Base-by-base conservation (phyloP, 2,329 filamentous ascomycete species). In the Leptographium lundbergii region DNA sequence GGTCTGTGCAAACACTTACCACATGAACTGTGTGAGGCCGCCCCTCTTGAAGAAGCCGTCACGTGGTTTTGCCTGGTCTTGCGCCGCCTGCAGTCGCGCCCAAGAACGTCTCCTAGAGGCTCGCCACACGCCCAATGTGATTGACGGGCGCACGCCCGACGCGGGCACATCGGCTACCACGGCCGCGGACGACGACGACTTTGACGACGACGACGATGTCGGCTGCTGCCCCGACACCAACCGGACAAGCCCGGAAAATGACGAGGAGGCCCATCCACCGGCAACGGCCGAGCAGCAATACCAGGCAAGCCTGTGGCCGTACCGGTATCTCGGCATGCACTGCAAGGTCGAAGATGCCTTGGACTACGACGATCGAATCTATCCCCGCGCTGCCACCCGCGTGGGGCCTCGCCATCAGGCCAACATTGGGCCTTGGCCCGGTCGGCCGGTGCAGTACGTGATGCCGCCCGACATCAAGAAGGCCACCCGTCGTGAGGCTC, bases 361-460 rank as follows among this genome's bases (percentile, higher is more conserved):
- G 34, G 94, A 99, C 70, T 95, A 96, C 69, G 94, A 99, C 68
- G 94, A 99, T 71, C 86, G 94, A 63, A 97, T 99, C 64, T 97
- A 97, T 69, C 94, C 94, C 10, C 87, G 94, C 64, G 92, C 94
- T 19, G 95, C 91, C 69, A 97, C 94, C 59, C 87, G 94, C 45
- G 78, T 97, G 45, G 94, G 94, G 9, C 89, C 91, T 11, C 85
- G 91, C 59, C 91, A 97, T 71, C 94, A 99, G 74, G 92, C 94
- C 4, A 86, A 85, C 65, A 88, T 96, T 39, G 77, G 81, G 55
- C 79, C 88, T 6, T 99, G 94, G 94, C 87, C 87, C 59, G 94
- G 92, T 6, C 84, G 84, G 58, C 86, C 91, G 0, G 86, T 97
- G n/a, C 80, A 95, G 70, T 88, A 95, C 60, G 89, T 96, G 62